Conservation (phyloP, 768 basidiomycete species). For the Scleroderma citrinum region DNA sequence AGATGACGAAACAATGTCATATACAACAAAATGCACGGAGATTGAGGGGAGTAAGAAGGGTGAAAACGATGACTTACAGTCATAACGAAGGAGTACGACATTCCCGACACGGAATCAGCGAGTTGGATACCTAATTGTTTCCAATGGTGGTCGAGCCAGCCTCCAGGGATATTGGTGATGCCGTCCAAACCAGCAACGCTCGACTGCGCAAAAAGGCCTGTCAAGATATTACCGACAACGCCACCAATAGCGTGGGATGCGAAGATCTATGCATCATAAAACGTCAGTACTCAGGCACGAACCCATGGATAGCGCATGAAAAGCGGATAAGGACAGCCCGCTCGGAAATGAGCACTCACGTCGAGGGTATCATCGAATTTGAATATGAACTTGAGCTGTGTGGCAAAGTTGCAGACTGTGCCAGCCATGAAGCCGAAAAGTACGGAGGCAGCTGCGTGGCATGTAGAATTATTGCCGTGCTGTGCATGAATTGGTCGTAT, state of each 20-base stretch:
- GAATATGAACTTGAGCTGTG: conserved; percentile 82
- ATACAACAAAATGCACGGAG: not conserved
- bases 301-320: not conserved
- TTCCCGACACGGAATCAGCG: conserved; percentile 62
- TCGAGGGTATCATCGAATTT: conserved; percentile 78
- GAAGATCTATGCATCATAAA: conserved; percentile 57
- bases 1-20: not conserved
- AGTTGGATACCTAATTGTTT: conserved; percentile 83
- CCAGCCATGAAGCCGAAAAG: conserved; percentile 82
- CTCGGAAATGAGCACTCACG: conserved; percentile 36
- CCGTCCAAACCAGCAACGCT: conserved; percentile 81
- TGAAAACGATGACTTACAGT: conserved; percentile 44
- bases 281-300: not conserved
- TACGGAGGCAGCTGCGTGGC: conserved; percentile 63
- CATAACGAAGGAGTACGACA: conserved; percentile 69
- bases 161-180: conserved; percentile 56
- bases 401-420: conserved; percentile 89
- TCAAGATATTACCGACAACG: conserved; percentile 75
- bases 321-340: not conserved
- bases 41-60: not conserved
- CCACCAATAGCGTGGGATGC: conserved; percentile 80
- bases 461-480: not conserved
- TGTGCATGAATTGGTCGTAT: not conserved
- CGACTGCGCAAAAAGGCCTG: conserved; percentile 82
- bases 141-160: conserved; percentile 82